Evolutionary conservation across 192 early-diverging fungal genomes (phyloP), one percentile per base, ranked within the genome.

Genomic region (Coemansia reversa): DNA sequence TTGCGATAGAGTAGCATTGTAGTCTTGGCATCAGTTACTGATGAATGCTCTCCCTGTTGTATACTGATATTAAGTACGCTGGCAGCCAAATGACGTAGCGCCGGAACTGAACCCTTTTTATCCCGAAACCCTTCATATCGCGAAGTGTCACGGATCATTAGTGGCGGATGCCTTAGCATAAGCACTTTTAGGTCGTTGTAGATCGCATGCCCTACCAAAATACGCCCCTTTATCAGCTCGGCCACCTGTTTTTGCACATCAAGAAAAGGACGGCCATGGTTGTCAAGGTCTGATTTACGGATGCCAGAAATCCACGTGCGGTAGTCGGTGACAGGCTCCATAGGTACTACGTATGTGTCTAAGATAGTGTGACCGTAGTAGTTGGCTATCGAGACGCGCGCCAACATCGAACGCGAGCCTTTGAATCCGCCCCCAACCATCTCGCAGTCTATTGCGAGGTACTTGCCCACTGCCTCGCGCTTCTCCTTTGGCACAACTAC

Each of bases 361-460:
- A 94, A 65, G 2, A 99, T 61, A 0, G 86, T 79, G 29, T 91
- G 87, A 4, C 97, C 96, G 66, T 97, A 86, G 76, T 85, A 97
- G 81, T 99, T 99, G 55, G 98, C 95, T 2, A 99, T 66, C 33
- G 85, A 87, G n/a, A 98, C 91, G 25, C 96, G 84, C 2, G 95
- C 97, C 50, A 99, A 69, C 25, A 87, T 90, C n/a, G 97, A 96
- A 28, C 88, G 69, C 16, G 54, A 72, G 3, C 95, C 97, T 33
- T 88, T 87, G 25, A 85, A 85, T 9, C 96, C 97, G 19, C 93
- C 93, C 30, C 97, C 96, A 24, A 99, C 96, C 96, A 97, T 98
- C 80, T 99, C 97, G 77, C 97, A 99, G 87, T 99, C 97, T 9
- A 99, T 93, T 8, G 90, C 95, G 5, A 99, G 65, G 70, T 87